Conservation (phyloP, 1,139 yeast species). For the Yamadazyma triangularis region DNA sequence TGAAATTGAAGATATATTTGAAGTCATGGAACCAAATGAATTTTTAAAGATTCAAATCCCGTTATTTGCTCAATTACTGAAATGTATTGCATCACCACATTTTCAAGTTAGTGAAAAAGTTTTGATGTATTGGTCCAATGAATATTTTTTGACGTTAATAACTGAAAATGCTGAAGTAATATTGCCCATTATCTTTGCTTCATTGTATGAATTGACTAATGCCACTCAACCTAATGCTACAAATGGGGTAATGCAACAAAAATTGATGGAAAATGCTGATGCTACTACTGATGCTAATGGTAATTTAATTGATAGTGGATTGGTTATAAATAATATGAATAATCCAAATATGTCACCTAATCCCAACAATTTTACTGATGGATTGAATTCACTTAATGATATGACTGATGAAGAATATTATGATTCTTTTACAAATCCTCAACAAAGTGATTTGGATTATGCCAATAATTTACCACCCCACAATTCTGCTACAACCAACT, state of each 20-base stretch:
- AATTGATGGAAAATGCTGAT: constrained; percentile 36
- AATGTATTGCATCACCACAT: constrained; percentile 92
- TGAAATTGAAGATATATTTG: constrained; percentile 95
- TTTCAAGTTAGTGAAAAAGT: constrained; percentile 98
- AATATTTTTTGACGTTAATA: constrained; percentile 82
- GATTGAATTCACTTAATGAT: constrained; percentile 15
- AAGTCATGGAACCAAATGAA: constrained; percentile 91
- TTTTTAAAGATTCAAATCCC: constrained; percentile 92
- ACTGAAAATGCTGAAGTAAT: constrained; percentile 91
- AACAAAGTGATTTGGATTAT: constrained; percentile 28
- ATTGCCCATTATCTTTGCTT: constrained; percentile 85
- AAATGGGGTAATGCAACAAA: constrained; percentile 44
- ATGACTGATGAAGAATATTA: constrained; percentile 44
- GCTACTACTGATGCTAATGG: constrained; percentile 46
- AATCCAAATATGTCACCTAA: constrained; percentile 1
- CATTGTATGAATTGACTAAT: constrained; percentile 77
- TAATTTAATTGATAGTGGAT: constrained; percentile 38
- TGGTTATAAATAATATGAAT: constrained; percentile 19
- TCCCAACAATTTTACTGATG: constrained; percentile 1
- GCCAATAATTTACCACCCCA: constrained; percentile 32
- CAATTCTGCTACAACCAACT: constrained; percentile 49
- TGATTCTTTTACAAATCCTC: constrained; percentile 39
- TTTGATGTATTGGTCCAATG: constrained; percentile 91
- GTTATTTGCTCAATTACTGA: constrained; percentile 86
- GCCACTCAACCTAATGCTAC: constrained; percentile 48